Evolutionary conservation across 768 basidiomycete genomes (phyloP).

Genomic region (Lepiota subincarnata): DNA sequence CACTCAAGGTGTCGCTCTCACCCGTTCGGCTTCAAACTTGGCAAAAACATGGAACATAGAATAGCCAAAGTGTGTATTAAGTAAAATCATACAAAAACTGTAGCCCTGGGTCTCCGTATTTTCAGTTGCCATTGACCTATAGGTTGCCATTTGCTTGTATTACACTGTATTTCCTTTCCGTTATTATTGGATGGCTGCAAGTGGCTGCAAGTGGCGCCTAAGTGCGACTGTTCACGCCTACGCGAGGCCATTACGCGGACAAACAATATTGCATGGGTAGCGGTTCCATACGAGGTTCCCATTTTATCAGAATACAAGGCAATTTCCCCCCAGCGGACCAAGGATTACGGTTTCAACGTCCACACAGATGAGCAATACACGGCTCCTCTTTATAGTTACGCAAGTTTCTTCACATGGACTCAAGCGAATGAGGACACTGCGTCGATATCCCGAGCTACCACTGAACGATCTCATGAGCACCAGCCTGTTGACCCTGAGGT

Average conservation of each 20-base stretch:
- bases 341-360: background rate
- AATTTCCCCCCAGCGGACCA: background rate
- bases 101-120: too few species aligned
- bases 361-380: constrained; percentile 16
- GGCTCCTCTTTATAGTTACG: constrained; percentile 20
- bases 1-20: too few species aligned
- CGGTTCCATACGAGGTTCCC: background rate
- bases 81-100: too few species aligned
- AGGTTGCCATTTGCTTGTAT: too few species aligned
- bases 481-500: constrained; percentile 2
- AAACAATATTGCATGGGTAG: constrained; percentile 23
- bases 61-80: too few species aligned
- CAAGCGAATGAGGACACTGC: constrained; percentile 13
- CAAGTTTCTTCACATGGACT: constrained; percentile 19
- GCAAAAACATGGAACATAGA: too few species aligned
- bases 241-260: constrained; percentile 24
- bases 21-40: too few species aligned
- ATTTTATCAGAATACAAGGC: background rate
- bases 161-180: too few species aligned
- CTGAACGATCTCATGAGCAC: constrained; percentile 5
- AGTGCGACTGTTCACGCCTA: constrained; percentile 32
- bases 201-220: constrained; percentile 38
- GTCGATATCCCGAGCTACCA: constrained; percentile 12
- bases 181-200: constrained; percentile 38
- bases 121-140: too few species aligned